Base-by-base conservation (phyloP, 129 eudicot genomes). In the Chrysanthemum seticuspe region DNA sequence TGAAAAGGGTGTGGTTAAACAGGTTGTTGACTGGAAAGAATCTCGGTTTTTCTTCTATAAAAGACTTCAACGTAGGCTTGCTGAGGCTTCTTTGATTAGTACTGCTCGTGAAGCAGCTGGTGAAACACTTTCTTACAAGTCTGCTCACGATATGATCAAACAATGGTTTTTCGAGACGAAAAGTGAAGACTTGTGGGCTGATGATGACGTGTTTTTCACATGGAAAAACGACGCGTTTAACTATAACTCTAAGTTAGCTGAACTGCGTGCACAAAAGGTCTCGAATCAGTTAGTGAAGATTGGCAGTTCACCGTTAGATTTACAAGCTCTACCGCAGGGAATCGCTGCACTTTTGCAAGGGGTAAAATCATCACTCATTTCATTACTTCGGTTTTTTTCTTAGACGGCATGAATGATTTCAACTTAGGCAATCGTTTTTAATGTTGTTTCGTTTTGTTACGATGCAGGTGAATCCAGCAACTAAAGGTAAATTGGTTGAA, bases 41-140 rank as follows among this genome's bases (percentile, higher is more conserved):
- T 95, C 96, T 45, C 79, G 99, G 16, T 82, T 82, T 70, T 90
- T 86, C 85, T 90, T 95, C 74, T 86, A 86, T 79, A 83, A 71
- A 70, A 81, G 99, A 67, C 77, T 95, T 63, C 67, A 34, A 4
- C 84, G 99, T 11, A 83, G 97, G 82, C 87, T 95, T 1, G 80
- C 76, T 0, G 96, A 95, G 82, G 94, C 71, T 49, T 52, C 79
- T 19, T 68, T 95, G 67, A 83, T 95, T 36, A 82, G 73, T 78
- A 87, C 76, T 23, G 70, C 82, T 25, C 82, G 80, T 16, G 87
- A 86, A 23, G 97, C 95, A 61, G 88, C 88, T 1, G 96, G 99
- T n/a, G 88, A 86, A 16, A 72, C 77, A 19, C 81, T 95, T 29
- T 77, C 87, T 5, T 80, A 88, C 59, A 85, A 80, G 71, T 80